Conservation (phyloP, 2,329 filamentous ascomycete genomes). For the Aspergillus sp. region DNA sequence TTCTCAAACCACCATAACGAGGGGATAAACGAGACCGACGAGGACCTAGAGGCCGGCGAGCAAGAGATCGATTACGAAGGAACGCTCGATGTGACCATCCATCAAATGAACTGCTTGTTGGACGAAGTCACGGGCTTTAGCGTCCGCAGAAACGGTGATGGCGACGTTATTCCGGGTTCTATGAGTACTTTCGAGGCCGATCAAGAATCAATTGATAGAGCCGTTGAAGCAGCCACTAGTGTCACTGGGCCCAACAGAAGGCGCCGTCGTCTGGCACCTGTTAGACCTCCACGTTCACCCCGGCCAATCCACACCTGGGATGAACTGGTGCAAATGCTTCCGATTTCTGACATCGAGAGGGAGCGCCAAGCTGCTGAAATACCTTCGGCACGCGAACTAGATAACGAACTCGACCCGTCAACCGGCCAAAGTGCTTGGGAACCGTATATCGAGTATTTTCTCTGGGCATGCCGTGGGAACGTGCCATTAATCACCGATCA, state of each 20-base stretch:
- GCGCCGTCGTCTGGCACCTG: neutral
- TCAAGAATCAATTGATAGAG: neutral
- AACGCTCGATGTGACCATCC: neutral
- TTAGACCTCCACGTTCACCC: constrained; percentile 4
- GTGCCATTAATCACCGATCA: constrained; percentile 14
- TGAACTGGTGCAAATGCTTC: neutral
- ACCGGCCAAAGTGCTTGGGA: constrained; percentile 10
- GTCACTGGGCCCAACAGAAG: neutral
- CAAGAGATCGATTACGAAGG: neutral
- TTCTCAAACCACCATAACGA: neutral
- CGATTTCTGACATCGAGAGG: neutral
- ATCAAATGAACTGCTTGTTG: neutral
- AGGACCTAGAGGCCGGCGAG: neutral
- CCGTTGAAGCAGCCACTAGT: neutral
- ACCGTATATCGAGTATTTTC: constrained; percentile 14
- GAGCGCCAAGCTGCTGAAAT: constrained; percentile 9
- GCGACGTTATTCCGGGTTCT: neutral
- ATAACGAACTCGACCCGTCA: constrained; percentile 4
- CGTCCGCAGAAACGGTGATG: neutral
- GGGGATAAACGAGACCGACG: neutral
- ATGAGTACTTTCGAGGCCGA: neutral
- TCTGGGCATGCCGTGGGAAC: constrained; percentile 18
- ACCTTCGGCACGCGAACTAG: neutral
- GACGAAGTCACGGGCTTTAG: neutral
- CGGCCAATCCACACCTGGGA: neutral